phyloP scores from a whole-genome alignment of 2,329 filamentous ascomycete species.

The Boeremia exigua region DNA sequence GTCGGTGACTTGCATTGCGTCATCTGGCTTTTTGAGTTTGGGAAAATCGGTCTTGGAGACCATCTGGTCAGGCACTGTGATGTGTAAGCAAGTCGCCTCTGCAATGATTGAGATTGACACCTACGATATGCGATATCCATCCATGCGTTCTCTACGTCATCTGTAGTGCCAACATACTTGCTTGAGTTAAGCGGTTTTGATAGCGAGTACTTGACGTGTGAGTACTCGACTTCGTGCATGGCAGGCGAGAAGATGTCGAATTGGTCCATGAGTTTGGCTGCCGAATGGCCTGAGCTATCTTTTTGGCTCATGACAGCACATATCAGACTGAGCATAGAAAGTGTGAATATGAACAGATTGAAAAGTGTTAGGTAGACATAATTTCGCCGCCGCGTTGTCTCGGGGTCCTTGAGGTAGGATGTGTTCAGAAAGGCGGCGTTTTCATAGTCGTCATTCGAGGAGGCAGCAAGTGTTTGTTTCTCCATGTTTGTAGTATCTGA shows the following conservation, averaged over 20 bases:
- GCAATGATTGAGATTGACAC: conserved; percentile 12
- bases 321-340: conserved; percentile 39
- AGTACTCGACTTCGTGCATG: conserved; percentile 39
- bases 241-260: conserved; percentile 42
- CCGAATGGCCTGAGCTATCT: conserved; percentile 28
- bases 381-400: conserved; percentile 28
- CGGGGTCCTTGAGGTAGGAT: conserved; percentile 29
- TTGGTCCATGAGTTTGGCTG: conserved; percentile 41
- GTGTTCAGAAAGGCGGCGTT: conserved; percentile 38
- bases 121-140: conserved; percentile 58
- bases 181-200: conserved; percentile 38
- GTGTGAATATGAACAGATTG: conserved; percentile 43
- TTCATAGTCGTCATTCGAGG: conserved; percentile 34
- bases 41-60: conserved; percentile 62
- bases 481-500: conserved; percentile 26
- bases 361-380: conserved; percentile 40
- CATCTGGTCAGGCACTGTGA: conserved; percentile 65
- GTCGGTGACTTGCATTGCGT: conserved; percentile 62
- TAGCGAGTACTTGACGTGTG: conserved; percentile 34
- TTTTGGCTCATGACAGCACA: conserved; percentile 42
- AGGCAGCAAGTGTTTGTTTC: conserved; percentile 30
- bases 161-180: conserved; percentile 61
- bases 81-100: conserved; percentile 24
- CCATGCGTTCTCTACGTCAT: conserved; percentile 65
- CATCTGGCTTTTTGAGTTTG: conserved; percentile 59